Conservation (phyloP, 495 filamentous ascomycete species). For the Penicillium riverlandense region DNA sequence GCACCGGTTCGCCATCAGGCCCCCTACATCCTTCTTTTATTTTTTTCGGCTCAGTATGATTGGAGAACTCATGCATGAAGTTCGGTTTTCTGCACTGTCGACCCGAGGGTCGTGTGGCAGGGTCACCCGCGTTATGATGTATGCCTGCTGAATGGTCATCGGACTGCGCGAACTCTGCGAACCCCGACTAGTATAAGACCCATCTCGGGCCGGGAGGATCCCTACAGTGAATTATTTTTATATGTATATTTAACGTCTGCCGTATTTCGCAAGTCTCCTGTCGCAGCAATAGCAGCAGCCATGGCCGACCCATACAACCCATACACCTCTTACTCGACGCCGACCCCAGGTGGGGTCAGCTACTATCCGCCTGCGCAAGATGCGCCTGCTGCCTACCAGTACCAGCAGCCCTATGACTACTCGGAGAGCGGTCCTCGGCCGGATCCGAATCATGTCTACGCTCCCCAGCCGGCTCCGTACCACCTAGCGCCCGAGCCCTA, state of each 20-base stretch:
- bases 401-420: neutral
- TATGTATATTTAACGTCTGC: no score
- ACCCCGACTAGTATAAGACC: no score
- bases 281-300: neutral
- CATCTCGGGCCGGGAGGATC: no score
- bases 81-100: neutral
- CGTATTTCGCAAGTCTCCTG: no score
- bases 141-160: neutral
- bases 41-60: conserved; percentile 1
- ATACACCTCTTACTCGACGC: conserved; percentile 20
- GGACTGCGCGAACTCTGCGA: no score
- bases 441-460: conserved; percentile 16
- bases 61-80: conserved; percentile 12
- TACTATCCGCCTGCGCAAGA: conserved; percentile 22
- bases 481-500: conserved; percentile 25
- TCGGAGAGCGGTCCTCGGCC: neutral
- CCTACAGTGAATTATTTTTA: no score
- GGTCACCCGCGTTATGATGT: conserved; percentile 22
- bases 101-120: conserved; percentile 16
- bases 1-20: neutral
- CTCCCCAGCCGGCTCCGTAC: conserved; percentile 19
- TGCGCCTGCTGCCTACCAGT: conserved; percentile 2
- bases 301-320: conserved; percentile 49
- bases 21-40: conserved; percentile 1
- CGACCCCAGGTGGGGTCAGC: conserved; percentile 17